These are phyloP conservation scores for Vitis labrusca DNA, from an alignment of 164 flowering plant species.

Conservation along the genomic window DNA sequence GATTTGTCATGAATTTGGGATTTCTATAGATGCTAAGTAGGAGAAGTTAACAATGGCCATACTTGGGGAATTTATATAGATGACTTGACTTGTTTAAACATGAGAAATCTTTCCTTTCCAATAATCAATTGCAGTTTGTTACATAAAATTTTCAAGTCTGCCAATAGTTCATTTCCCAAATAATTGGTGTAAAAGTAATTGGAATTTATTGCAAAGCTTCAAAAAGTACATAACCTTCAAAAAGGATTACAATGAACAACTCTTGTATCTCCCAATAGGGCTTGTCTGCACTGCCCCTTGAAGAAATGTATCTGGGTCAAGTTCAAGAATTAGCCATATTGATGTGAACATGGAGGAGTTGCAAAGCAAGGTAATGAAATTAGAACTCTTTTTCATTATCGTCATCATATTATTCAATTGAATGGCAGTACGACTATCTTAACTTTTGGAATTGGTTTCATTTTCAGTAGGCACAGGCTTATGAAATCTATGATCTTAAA, in stretches of 20 bases:
- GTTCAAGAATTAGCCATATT: conserved; percentile 45
- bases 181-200: not conserved
- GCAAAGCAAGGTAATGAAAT: conserved; percentile 62
- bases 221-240: conserved; percentile 88
- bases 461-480: conserved; percentile 66
- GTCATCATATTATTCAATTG: too few species aligned
- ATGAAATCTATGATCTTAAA: conserved; percentile 65
- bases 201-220: conserved; percentile 67
- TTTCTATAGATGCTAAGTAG: too few species aligned
- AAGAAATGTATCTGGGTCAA: conserved; percentile 76
- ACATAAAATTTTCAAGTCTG: too few species aligned
- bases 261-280: conserved; percentile 66
- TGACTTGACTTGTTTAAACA: too few species aligned
- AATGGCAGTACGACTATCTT: too few species aligned
- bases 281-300: conserved; percentile 79
- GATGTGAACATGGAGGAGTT: conserved; percentile 81
- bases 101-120: too few species aligned
- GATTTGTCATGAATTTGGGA: too few species aligned
- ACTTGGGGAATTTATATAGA: too few species aligned
- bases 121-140: too few species aligned
- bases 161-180: too few species aligned
- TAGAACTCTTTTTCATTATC: too few species aligned
- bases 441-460: not conserved
- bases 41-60: too few species aligned
- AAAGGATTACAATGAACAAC: conserved; percentile 80